These are phyloP conservation scores for Phylloporus sp. DNA, from an alignment of 1,284 basidiomycete species.

Conservation along the genomic window DNA sequence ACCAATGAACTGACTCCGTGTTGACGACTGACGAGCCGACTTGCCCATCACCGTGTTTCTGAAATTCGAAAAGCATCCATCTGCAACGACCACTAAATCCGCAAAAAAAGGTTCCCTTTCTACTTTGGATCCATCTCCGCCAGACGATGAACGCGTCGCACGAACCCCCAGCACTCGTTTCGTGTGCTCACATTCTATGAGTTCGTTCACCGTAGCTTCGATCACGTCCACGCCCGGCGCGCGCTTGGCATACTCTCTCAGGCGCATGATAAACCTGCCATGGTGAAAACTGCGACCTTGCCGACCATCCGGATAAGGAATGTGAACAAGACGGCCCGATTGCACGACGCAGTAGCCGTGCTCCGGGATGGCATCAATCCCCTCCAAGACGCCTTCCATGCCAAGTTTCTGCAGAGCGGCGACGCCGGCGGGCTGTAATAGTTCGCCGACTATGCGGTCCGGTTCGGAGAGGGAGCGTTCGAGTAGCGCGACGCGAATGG, in stretches of 20 bases:
- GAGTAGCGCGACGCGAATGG: constrained; percentile 80
- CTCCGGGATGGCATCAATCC: constrained; percentile 86
- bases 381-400: constrained; percentile 75
- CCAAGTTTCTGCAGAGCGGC: constrained; percentile 80
- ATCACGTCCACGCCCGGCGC: constrained; percentile 73
- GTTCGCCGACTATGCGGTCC: constrained; percentile 96
- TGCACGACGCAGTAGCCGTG: constrained; percentile 90
- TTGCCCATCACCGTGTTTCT: constrained; percentile 52
- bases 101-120: constrained; percentile 65
- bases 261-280: constrained; percentile 86
- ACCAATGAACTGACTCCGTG: constrained; percentile 73
- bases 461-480: constrained; percentile 92
- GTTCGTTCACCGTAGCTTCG: constrained; percentile 82
- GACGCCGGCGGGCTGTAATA: constrained; percentile 94
- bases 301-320: constrained; percentile 83
- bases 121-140: constrained; percentile 34
- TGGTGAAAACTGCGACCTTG: constrained; percentile 92
- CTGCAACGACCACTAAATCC: constrained; percentile 87
- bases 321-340: constrained; percentile 70
- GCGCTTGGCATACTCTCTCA: constrained; percentile 69
- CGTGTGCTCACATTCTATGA: constrained; percentile 65
- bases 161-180: constrained; percentile 65
- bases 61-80: constrained; percentile 95
- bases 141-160: constrained; percentile 44
- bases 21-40: constrained; percentile 47